Conservation (phyloP, 1,139 yeast species). For the Saccharomyces hybrid region DNA sequence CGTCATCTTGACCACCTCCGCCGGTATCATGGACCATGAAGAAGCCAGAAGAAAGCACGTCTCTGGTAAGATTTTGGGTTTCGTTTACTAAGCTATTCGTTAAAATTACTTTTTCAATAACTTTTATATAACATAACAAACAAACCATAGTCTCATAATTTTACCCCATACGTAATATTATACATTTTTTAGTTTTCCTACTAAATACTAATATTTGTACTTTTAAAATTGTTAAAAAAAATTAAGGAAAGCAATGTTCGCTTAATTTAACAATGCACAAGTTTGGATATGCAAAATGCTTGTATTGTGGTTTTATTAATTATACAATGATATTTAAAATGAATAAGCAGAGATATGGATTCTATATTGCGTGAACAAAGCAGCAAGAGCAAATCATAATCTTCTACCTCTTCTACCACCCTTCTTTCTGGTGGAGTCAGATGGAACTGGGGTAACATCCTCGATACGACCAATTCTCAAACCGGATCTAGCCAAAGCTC, state of each 20-base stretch:
- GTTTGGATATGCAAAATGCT: background rate
- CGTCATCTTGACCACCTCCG: slow-evolving; percentile 95
- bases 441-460: slow-evolving; percentile 99
- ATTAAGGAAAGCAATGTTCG: background rate
- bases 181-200: background rate
- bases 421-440: slow-evolving; percentile 99
- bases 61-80: slow-evolving; percentile 95
- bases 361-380: background rate
- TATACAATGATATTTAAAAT: background rate
- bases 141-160: background rate
- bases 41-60: slow-evolving; percentile 99
- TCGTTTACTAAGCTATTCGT: slow-evolving; percentile 58
- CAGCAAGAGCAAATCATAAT: slow-evolving; percentile 50
- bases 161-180: background rate
- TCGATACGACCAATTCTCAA: slow-evolving; percentile 99
- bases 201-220: background rate
- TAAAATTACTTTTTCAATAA: background rate
- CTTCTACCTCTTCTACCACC: slow-evolving; percentile 99
- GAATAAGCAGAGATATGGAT: background rate
- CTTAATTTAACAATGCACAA: background rate
- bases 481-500: slow-evolving; percentile 99
- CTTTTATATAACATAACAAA: background rate
- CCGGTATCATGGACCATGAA: slow-evolving; percentile 99
- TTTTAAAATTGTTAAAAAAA: background rate
- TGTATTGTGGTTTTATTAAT: background rate